Base-by-base conservation (phyloP, 108 stramenopile species). In the Skeletonema grethae region DNA sequence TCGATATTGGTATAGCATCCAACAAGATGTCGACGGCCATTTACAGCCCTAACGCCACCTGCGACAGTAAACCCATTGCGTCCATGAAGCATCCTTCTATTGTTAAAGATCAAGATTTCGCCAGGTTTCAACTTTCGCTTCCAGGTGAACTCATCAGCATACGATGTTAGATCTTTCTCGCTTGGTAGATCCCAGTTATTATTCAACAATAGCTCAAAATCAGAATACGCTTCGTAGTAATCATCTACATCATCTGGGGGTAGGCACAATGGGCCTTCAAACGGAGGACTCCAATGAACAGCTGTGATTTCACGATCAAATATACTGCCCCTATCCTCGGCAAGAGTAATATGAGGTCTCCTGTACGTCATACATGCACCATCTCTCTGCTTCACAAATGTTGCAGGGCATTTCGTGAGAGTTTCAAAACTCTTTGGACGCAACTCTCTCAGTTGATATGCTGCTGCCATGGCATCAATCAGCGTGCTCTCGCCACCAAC, bases 401-500 rank as follows among this genome's bases (percentile, higher is more conserved):
- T 91, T 31, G 90, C 90, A 10, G 84, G 81, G 29, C 75, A 75
- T 22, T 43, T 67, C 3, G 70, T 75, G 50, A 93, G 70, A 20
- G 61, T 79, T 41, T 86, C 86, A 72, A 93, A 93, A 18, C 82
- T 61, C 13, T 85, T 78, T 0, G 90, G 92, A 13, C 82, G 84
- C 28, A 90, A 29, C 18, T 71, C 63, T 18, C 86, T 63, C 56
- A 93, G 67, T 18, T 76, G 70, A 57, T 90, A 76, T 7, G 88
- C 92, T 15, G 92, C 92, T 12, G 92, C 92, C 86, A 93, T 70
- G 28, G 72, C 86, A 78, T 93, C 92, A n/a, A 93, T 79, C 73
- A 93, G 67, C 1, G 82, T 53, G 31, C 88, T 89, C 58, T 88
- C 87, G 1, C 92, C 92, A 15, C 88, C 88, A 3, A 75, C 56